phyloP scores from a whole-genome alignment of 495 filamentous ascomycete species.

The Neurospora tetraspora region DNA sequence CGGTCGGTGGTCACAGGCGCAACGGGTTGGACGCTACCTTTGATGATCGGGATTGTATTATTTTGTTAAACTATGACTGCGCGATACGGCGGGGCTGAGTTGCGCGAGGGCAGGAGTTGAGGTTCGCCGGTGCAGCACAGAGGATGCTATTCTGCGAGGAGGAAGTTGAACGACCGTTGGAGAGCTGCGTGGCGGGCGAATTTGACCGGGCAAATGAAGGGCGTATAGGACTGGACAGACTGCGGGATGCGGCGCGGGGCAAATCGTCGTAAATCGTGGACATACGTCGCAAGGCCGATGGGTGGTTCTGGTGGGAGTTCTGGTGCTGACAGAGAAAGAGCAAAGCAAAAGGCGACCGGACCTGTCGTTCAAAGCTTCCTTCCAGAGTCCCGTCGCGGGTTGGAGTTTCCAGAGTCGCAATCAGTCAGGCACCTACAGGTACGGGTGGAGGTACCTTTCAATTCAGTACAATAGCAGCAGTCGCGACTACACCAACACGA shows the following conservation, averaged over 20 bases:
- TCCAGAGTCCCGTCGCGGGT: background rate
- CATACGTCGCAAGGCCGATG: background rate
- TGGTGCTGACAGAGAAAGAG: background rate
- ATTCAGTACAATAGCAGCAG: background rate
- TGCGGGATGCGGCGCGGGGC: background rate
- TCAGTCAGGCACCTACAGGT: background rate
- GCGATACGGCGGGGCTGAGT: background rate
- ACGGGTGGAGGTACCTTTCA: background rate
- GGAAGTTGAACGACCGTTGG: background rate
- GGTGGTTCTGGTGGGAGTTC: background rate
- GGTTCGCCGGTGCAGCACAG: background rate
- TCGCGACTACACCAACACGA: background rate
- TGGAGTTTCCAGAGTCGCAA: background rate
- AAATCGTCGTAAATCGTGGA: background rate
- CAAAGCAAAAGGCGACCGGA: background rate
- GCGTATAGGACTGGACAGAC: background rate
- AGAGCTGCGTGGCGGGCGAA: background rate
- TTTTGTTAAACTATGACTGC: background rate
- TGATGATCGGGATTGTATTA: background rate
- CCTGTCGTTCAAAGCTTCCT: background rate
- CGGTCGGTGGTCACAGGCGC: background rate
- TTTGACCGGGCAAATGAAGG: background rate
- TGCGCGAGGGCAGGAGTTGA: background rate
- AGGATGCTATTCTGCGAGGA: background rate
- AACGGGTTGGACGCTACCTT: background rate